These are phyloP conservation scores for Verbena officinalis DNA, from an alignment of 257 asterid species.

Conservation along the genomic window DNA sequence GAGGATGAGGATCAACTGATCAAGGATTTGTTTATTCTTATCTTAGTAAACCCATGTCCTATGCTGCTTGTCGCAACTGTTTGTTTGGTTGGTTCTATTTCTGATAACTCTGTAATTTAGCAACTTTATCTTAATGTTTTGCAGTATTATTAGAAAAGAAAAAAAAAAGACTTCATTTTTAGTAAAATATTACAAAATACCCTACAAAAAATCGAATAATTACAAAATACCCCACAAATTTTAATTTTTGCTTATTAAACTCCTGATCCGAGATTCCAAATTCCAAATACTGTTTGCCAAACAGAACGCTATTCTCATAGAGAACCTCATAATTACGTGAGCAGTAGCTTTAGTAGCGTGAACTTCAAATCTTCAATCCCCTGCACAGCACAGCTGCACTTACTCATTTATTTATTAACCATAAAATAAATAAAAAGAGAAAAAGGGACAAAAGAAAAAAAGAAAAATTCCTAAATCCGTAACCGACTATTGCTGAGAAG, in stretches of 20 bases:
- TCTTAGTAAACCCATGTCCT: neutral
- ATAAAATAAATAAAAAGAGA: neutral
- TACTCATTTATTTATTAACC: neutral
- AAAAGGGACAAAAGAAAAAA: neutral
- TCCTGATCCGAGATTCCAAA: too few relatives aligned
- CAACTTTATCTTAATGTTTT: too few relatives aligned
- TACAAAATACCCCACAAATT: too few relatives aligned
- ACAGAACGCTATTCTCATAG: neutral
- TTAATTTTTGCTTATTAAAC: too few relatives aligned
- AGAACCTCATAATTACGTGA: neutral
- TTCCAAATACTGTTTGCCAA: neutral
- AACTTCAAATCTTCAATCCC: constrained; percentile 17
- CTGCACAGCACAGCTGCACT: too few relatives aligned
- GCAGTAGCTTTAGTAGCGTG: constrained; percentile 23
- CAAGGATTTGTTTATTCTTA: neutral
- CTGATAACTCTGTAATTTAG: too few relatives aligned
- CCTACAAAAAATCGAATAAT: too few relatives aligned
- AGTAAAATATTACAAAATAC: too few relatives aligned
- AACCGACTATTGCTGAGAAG: constrained; percentile 36
- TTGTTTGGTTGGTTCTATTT: neutral
- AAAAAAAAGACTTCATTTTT: too few relatives aligned
- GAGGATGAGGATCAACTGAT: constrained; percentile 1
- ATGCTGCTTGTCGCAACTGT: constrained; percentile 5
- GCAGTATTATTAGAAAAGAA: too few relatives aligned
- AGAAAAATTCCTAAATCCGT: neutral